Percentiles rank a stretch among this genome's conserved stretches.
Conservation (phyloP, 768 basidiomycete species). For the Podaxis mareebaensis region DNA sequence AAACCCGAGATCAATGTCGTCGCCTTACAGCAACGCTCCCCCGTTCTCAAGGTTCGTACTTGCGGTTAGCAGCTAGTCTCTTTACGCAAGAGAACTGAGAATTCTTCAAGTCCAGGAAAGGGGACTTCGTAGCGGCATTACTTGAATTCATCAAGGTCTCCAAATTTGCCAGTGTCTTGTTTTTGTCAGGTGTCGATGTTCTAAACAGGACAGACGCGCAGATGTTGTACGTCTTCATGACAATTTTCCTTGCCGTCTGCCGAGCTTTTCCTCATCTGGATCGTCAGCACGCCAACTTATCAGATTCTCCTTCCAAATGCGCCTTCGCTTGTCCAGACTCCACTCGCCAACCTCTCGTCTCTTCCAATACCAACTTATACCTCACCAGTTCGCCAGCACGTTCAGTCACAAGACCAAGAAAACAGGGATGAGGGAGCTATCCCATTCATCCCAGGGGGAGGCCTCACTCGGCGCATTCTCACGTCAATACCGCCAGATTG, state of each 20-base stretch:
- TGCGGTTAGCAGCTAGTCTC: background rate
- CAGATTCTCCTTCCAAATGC: conserved; percentile 47
- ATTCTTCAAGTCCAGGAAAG: conserved; percentile 57
- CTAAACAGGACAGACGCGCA: conserved; percentile 75
- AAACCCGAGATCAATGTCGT: conserved; percentile 47
- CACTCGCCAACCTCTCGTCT: conserved; percentile 41
- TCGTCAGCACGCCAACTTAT: conserved; percentile 62
- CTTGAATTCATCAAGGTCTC: conserved; percentile 55
- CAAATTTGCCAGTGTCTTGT: conserved; percentile 51
- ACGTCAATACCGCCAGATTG: conserved; percentile 52
- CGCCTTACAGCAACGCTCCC: conserved; percentile 78
- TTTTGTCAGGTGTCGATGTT: conserved; percentile 76
- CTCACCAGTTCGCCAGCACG: conserved; percentile 41
- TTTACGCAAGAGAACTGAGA: conserved; percentile 6
- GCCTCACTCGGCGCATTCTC: conserved; percentile 68
- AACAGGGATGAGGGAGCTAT: conserved; percentile 33
- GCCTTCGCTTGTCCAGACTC: conserved; percentile 44
- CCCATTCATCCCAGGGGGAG: conserved; percentile 81
- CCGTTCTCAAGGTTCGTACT: conserved; percentile 64
- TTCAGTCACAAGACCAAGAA: conserved; percentile 23
- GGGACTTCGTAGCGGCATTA: conserved; percentile 60
- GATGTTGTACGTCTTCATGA: conserved; percentile 57
- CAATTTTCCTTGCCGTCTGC: background rate
- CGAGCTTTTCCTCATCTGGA: background rate
- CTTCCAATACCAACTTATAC: conserved; percentile 58